Base-by-base conservation (phyloP, 192 early-diverging fungal genomes). In the Jimgerdemannia flammicorona region DNA sequence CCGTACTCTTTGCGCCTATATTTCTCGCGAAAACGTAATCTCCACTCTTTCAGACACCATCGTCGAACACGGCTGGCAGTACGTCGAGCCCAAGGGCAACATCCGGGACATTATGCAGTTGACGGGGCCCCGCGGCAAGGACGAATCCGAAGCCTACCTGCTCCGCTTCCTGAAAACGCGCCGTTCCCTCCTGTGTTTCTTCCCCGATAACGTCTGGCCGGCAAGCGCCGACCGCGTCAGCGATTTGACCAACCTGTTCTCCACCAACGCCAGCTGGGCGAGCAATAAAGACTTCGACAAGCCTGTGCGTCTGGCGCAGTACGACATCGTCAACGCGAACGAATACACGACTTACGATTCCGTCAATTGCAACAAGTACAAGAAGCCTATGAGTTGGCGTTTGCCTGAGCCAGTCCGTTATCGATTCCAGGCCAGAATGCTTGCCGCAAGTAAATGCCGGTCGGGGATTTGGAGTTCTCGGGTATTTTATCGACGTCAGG, bases 21-120 rank as follows among this genome's bases (percentile, higher is more conserved):
- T 29, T 29, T 29, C n/a, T n/a, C n/a, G n/a, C n/a, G n/a, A n/a
- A n/a, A n/a, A n/a, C n/a, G n/a, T n/a, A n/a, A n/a, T n/a, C n/a
- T n/a, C n/a, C n/a, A n/a, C n/a, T n/a, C n/a, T 44, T 64, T n/a
- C 75, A 81, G 80, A 81, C 67, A 78, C 80, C 43, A 81, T 81
- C 69, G 70, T 81, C 72, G 73, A 81, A 42, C 80, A 81, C 43
- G 80, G 80, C 6, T 81, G 80, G 80, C 80, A 81, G 73, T 81
- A 81, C 19, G 76, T 78, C 3, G 80, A 81, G 67, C 74, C 76
- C 42, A 40, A 64, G 39, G 78, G 77, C 63, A 81, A 81, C 64
- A 43, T 81, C 39, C 74, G 76, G 3, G 65, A 74, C 20, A 77
- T 81, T 54, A 44, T 81, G 43, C 4, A 75, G 8, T 17, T 81